phyloP scores from a whole-genome alignment of 148 eudicot genomes.

The Limonium bicolor region DNA sequence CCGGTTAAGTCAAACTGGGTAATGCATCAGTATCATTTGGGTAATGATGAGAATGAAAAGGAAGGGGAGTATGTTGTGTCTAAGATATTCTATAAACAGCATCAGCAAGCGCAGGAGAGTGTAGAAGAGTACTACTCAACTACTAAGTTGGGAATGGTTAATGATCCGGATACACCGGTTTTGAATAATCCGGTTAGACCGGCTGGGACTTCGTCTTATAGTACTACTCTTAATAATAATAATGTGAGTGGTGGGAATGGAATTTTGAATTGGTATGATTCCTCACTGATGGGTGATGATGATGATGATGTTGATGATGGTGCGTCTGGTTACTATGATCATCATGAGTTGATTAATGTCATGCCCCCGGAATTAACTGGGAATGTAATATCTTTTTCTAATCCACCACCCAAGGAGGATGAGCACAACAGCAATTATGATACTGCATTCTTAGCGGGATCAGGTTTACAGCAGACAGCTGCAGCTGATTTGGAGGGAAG shows the following conservation, averaged over 20 bases:
- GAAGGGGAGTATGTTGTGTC: slow-evolving; percentile 62
- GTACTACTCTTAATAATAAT: neutral
- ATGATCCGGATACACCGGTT: slow-evolving; percentile 1
- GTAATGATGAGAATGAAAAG: slow-evolving; percentile 43
- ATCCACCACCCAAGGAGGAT: slow-evolving; percentile 1
- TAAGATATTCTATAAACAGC: slow-evolving; percentile 43
- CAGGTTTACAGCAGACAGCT: too few relatives aligned
- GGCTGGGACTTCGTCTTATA: neutral
- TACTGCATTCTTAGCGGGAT: neutral
- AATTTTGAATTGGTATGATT: too few relatives aligned
- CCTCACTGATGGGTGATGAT: too few relatives aligned
- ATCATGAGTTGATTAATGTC: too few relatives aligned
- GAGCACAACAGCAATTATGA: neutral
- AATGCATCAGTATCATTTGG: slow-evolving; percentile 88
- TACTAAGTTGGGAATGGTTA: neutral
- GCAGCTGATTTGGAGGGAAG: too few relatives aligned
- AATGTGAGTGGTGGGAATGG: too few relatives aligned
- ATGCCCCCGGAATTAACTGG: too few relatives aligned
- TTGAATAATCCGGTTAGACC: slow-evolving; percentile 1
- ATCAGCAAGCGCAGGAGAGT: slow-evolving; percentile 7
- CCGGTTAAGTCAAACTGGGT: slow-evolving; percentile 61
- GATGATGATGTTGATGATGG: too few relatives aligned
- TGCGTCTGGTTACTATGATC: too few relatives aligned
- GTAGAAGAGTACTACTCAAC: neutral
- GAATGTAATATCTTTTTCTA: neutral